Percentiles rank a stretch among this genome's conserved stretches.
These are phyloP conservation scores for Acer yangbiense DNA, from an alignment of 345 rosid species.

Conservation along the genomic window DNA sequence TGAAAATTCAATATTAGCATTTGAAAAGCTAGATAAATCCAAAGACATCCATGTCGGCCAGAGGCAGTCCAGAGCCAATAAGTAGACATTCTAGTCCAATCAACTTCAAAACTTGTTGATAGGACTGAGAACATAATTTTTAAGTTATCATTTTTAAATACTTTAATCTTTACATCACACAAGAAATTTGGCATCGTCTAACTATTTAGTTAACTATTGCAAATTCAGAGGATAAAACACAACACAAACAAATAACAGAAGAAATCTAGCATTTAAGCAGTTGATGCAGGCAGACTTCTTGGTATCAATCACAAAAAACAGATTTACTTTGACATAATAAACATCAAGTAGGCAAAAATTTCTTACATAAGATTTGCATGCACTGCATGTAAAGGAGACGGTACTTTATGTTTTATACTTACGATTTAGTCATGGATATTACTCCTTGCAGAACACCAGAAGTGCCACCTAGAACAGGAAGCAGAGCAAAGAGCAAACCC, in stretches of 20 bases:
- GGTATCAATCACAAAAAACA: not conserved
- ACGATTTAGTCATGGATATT: slow-evolving; percentile 85
- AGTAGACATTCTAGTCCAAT: not conserved
- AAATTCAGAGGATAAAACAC: not conserved
- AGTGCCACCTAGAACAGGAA: slow-evolving; percentile 91
- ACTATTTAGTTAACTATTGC: not conserved
- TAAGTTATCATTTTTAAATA: slow-evolving; percentile 6
- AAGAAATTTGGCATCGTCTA: not conserved
- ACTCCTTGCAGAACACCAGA: slow-evolving; percentile 89
- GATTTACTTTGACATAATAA: not conserved
- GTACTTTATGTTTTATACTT: slow-evolving; percentile 30
- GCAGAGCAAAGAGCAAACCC: slow-evolving; percentile 91
- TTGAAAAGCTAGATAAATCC: not conserved
- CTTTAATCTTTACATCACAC: not conserved
- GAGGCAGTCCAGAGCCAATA: slow-evolving; percentile 2
- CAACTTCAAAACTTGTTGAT: not conserved
- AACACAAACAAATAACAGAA: not conserved
- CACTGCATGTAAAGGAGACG: not conserved
- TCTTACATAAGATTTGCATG: not conserved
- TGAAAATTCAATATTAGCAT: slow-evolving; percentile 28
- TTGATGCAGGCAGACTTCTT: not conserved
- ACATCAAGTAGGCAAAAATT: not conserved
- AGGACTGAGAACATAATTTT: not conserved
- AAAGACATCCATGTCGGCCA: not conserved
- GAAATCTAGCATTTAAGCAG: not conserved